These are phyloP conservation scores for Lipomyces japonicus DNA, from an alignment of 805 yeast genomes.

Conservation along the genomic window DNA sequence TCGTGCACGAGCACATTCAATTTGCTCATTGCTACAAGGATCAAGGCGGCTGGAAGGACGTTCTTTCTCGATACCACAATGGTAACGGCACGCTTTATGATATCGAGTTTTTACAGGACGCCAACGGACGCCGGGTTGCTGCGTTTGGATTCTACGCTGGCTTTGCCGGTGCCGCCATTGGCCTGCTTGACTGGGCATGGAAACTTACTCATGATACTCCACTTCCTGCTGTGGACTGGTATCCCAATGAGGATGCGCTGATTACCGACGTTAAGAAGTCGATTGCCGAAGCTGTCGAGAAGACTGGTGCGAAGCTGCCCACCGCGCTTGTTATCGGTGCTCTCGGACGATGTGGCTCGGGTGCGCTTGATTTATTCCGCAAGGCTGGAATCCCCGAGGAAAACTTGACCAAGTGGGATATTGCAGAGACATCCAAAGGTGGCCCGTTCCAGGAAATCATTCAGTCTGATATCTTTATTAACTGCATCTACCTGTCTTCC, in stretches of 20 bases:
- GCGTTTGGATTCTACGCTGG: conserved; percentile 99
- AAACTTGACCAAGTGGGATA: conserved; percentile 90
- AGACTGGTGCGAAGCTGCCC: conserved; percentile 55
- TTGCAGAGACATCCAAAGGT: conserved; percentile 92
- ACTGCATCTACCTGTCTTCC: conserved; percentile 90
- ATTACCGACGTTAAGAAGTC: conserved; percentile 60
- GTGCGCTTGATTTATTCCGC: conserved; percentile 80
- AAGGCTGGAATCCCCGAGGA: conserved; percentile 85
- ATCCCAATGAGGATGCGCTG: conserved; percentile 71
- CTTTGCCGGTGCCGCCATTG: conserved; percentile 99
- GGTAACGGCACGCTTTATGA: conserved; percentile 92
- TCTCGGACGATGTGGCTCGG: conserved; percentile 97
- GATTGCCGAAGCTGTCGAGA: conserved; percentile 34
- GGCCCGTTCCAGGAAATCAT: conserved; percentile 96
- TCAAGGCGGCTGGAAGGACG: conserved; percentile 97
- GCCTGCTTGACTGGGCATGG: conserved; percentile 90
- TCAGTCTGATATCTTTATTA: conserved; percentile 81
- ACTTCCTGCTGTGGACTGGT: conserved; percentile 77
- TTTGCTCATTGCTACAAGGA: conserved; percentile 98
- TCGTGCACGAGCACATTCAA: conserved; percentile 93
- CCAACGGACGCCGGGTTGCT: conserved; percentile 96
- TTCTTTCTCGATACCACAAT: conserved; percentile 77
- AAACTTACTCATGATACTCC: conserved; percentile 73
- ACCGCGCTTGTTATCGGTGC: conserved; percentile 89
- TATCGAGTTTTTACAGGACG: conserved; percentile 90